These are phyloP conservation scores for Physcomitrium patens DNA, from an alignment of 225 moss, liverwort and hornwort genomes.

Conservation along the genomic window DNA sequence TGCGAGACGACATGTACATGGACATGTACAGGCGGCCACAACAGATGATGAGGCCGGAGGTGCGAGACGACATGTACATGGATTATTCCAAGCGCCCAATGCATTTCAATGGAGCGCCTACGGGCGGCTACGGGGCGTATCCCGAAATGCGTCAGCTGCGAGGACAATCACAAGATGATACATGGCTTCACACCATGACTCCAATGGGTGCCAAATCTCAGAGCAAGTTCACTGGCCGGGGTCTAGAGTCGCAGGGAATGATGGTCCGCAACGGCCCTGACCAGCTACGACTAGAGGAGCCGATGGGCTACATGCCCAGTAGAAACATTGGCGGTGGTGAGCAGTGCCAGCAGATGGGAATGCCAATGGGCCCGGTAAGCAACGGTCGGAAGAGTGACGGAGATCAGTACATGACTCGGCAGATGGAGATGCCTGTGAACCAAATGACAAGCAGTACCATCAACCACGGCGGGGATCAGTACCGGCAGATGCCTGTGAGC, in stretches of 20 bases:
- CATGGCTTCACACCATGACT: slow-evolving; percentile 35
- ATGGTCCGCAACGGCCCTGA: slow-evolving; percentile 3
- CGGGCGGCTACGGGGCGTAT: slow-evolving; percentile 13
- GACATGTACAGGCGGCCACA: slow-evolving; percentile 40
- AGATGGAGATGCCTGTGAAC: slow-evolving; percentile 11
- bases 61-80: slow-evolving; percentile 38
- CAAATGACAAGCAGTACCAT: neutral
- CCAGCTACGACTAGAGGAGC: neutral
- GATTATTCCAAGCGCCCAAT: slow-evolving; percentile 32
- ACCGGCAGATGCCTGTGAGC: neutral
- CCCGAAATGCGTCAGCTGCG: slow-evolving; percentile 20
- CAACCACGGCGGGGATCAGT: neutral
- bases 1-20: slow-evolving; percentile 39
- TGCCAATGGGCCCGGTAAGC: neutral
- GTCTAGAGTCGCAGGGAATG: too few species aligned
- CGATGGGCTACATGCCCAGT: slow-evolving; percentile 21
- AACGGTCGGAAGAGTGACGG: too few species aligned
- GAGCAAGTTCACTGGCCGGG: too few species aligned
- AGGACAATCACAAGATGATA: slow-evolving; percentile 37
- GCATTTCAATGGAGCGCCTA: slow-evolving; percentile 23
- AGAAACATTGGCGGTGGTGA: neutral
- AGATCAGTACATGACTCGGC: neutral
- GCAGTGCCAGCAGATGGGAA: slow-evolving; percentile 26
- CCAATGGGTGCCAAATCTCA: neutral
- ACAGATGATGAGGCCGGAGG: slow-evolving; percentile 33